Evolutionary conservation across 441 rosid genomes (phyloP).

Genomic region (Raphanus hybrid): DNA sequence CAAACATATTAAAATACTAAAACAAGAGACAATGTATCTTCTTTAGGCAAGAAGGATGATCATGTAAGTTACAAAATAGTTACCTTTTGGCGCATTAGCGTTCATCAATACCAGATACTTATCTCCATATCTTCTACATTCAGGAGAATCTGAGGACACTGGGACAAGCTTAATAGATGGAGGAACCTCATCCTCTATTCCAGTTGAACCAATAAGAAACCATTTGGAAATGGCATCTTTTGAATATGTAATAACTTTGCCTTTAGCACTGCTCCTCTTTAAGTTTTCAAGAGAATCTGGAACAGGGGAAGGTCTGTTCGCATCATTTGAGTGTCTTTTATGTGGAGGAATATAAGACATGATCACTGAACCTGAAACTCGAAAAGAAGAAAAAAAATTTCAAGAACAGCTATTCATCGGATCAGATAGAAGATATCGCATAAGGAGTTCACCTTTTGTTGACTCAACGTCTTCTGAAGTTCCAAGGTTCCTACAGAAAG

Average conservation of each 20-base stretch:
- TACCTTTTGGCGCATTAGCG: constrained; percentile 41
- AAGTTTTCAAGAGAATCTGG: constrained; percentile 43
- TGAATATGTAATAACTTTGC: constrained; percentile 47
- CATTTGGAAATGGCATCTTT: constrained; percentile 47
- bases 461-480: not conserved
- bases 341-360: constrained; percentile 76
- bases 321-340: constrained; percentile 50
- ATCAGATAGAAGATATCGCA: not conserved
- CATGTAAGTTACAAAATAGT: not conserved
- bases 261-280: not conserved
- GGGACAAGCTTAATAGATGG: constrained; percentile 45
- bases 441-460: not conserved
- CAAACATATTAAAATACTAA: constrained; percentile 24
- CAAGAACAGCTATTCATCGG: not conserved
- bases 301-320: constrained; percentile 38
- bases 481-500: not conserved
- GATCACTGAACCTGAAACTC: constrained; percentile 3
- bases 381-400: not conserved
- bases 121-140: not conserved
- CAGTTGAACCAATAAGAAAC: constrained; percentile 50
- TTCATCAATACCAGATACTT: not conserved
- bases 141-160: constrained; percentile 9
- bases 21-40: not conserved
- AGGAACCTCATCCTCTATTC: constrained; percentile 29
- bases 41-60: not conserved